phyloP scores from a whole-genome alignment of 371 early-diverging fungal species.

The Choanephora cucurbitarum region DNA sequence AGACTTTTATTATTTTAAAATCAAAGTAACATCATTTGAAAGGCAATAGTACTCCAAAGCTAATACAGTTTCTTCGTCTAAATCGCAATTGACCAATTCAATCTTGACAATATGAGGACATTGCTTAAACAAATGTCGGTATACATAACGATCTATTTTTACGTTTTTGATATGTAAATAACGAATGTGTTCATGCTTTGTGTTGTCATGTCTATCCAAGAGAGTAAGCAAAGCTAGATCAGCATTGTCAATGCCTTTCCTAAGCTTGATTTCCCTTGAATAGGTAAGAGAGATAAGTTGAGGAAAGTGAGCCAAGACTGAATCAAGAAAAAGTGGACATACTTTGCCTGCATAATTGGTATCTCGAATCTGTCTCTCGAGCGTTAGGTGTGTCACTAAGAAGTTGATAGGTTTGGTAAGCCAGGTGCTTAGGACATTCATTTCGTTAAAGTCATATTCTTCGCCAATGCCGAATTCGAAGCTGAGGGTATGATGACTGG shows the following conservation, averaged over 20 bases:
- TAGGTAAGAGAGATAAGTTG: background rate
- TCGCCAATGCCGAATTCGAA: background rate
- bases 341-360: background rate
- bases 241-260: background rate
- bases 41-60: conserved; percentile 5
- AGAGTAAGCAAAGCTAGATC: background rate
- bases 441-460: background rate
- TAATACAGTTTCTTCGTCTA: conserved; percentile 5
- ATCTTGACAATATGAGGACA: background rate
- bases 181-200: background rate
- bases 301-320: background rate
- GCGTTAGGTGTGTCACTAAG: background rate
- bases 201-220: background rate
- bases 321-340: background rate
- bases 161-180: background rate
- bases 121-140: conserved; percentile 5
- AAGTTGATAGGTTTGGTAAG: background rate
- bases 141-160: conserved; percentile 3
- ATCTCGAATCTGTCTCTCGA: background rate
- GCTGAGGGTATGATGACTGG: background rate
- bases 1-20: background rate
- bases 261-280: background rate
- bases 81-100: background rate
- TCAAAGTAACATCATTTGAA: conserved; percentile 2
- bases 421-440: background rate